Base-by-base conservation (phyloP, 352 stramenopile genomes). In the Pseudoperonospora humuli region DNA sequence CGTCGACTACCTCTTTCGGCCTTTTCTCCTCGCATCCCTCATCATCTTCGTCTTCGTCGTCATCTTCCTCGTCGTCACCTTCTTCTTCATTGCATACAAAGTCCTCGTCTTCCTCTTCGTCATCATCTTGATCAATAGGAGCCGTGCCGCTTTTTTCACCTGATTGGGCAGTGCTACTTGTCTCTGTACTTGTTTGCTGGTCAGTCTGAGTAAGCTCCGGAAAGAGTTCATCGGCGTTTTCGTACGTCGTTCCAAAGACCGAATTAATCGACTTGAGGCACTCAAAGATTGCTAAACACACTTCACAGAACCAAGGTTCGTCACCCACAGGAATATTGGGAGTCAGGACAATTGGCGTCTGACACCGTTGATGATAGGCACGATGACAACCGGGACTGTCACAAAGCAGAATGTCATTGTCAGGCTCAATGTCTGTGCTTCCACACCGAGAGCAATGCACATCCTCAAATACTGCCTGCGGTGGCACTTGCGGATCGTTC, bases 371-470 rank as follows among this genome's bases (percentile, higher is more conserved):
- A 33, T 93, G 81, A 42, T 90, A 93, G 9, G 76, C 81, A 19
- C 81, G 78, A 45, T 75, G 66, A 21, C 81, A 93, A 19, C 75
- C 73, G 14, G 58, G 39, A 50, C 62, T 86, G 32, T 93, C 81
- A 20, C 81, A 93, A 26, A 93, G 57, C 32, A 93, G 53, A 46
- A 93, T 93, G 33, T 93, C 81, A 35, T 93, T 91, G 53, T 82
- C 70, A 6, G 65, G 59, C 2, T 65, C 55, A 9, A 79, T 82
- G 1, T 85, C 67, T 0, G 81, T 87, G 27, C 55, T 67, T 8
- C 58, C 66, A 27, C 81, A 93, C 10, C 68, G 72, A 32, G 81
- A 89, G 39, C 81, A 93, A 40, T 85, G 72, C 31, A 93, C 87
- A 21, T 83, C 70, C 35, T 62, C 57, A 3, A 75, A 57, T 24